phyloP scores from a whole-genome alignment of 2,329 filamentous ascomycete genomes.

The Diaporthe citri region DNA sequence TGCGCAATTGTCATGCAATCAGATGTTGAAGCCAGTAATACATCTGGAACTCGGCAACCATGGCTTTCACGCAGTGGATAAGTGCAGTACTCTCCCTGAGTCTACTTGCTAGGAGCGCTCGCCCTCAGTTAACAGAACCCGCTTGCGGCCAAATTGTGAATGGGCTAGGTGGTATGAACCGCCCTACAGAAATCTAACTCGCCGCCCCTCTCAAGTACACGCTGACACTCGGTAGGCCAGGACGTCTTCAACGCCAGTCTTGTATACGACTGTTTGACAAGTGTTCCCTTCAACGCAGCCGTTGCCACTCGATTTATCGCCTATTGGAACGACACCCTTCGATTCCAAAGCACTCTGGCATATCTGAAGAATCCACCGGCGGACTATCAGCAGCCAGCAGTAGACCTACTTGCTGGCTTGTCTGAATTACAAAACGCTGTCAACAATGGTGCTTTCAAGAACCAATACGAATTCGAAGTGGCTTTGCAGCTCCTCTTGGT shows the following conservation, averaged over 20 bases:
- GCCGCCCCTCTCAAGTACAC: too few species aligned
- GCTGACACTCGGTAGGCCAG: background rate
- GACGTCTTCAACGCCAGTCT: conserved; percentile 12
- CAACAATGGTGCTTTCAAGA: conserved; percentile 48
- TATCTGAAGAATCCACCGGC: background rate
- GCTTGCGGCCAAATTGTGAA: conserved; percentile 11
- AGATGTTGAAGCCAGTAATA: background rate
- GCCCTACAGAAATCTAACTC: too few species aligned
- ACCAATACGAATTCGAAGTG: conserved; percentile 54
- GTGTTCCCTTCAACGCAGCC: background rate
- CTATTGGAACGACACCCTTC: conserved; percentile 8
- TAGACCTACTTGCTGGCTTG: conserved; percentile 50
- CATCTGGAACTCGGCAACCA: background rate
- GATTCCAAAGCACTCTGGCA: background rate
- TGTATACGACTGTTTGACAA: background rate
- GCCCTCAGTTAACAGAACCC: background rate
- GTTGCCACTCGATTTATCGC: conserved; percentile 4
- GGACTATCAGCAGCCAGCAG: conserved; percentile 47
- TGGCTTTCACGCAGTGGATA: background rate
- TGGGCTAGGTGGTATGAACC: background rate
- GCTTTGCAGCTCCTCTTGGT: conserved; percentile 50
- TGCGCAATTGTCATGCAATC: background rate
- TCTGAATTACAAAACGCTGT: conserved; percentile 49
- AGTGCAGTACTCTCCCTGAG: background rate
- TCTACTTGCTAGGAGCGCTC: background rate